These are phyloP conservation scores for Mycena galericulata DNA, from an alignment of 768 basidiomycete species.

Conservation along the genomic window DNA sequence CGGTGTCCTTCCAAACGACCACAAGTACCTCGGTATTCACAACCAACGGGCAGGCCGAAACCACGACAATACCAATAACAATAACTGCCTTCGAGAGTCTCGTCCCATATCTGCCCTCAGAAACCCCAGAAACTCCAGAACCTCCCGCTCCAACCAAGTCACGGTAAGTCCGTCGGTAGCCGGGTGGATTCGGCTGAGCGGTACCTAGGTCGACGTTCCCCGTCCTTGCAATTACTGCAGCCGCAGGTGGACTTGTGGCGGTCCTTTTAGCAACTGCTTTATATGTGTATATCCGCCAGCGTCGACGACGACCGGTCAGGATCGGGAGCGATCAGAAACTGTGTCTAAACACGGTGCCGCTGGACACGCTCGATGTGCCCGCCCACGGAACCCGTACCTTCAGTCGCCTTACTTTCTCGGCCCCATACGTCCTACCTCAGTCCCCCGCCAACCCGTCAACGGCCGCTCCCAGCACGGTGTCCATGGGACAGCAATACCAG, in stretches of 20 bases:
- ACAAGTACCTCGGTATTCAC: neutral
- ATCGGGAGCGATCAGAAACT: no score
- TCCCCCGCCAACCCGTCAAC: constrained; percentile 14
- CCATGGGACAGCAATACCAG: constrained; percentile 31
- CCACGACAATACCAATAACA: neutral
- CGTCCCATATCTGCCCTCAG: neutral
- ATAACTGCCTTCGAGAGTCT: neutral
- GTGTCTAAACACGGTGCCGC: no score
- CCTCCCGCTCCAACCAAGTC: neutral
- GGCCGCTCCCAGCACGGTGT: constrained; percentile 31
- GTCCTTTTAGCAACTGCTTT: neutral
- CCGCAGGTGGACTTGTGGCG: constrained; percentile 1
- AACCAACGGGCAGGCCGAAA: constrained; percentile 6
- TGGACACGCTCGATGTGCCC: neutral
- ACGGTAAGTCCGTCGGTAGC: neutral
- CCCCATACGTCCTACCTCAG: constrained; percentile 27
- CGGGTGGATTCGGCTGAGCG: neutral
- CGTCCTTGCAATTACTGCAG: constrained; percentile 18
- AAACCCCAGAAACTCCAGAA: neutral
- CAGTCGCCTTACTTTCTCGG: constrained; percentile 31
- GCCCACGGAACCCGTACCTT: constrained; percentile 17
- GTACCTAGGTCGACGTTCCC: constrained; percentile 15
- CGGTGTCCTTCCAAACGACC: neutral
- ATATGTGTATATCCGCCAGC: neutral
- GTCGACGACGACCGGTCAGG: neutral